Evolutionary conservation across 768 basidiomycete genomes (phyloP).

Genomic region (Lactarius hengduanensis): DNA sequence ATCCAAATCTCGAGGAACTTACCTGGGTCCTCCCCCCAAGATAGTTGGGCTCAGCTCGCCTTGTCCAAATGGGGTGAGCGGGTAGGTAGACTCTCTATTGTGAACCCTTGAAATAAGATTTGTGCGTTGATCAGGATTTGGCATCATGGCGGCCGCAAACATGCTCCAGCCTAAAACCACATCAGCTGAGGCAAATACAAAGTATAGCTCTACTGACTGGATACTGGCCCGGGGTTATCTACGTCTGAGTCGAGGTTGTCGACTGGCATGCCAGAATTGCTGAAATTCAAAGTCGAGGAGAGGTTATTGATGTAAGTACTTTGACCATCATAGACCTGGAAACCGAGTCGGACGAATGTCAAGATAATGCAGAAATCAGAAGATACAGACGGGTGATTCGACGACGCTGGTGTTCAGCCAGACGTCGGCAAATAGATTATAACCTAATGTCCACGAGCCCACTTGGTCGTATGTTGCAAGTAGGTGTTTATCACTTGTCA

Average conservation of each 20-base stretch:
- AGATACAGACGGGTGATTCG: constrained; percentile 26
- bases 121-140: background rate
- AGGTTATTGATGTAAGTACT: constrained; percentile 10
- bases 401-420: constrained; percentile 55
- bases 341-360: background rate
- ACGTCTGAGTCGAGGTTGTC: background rate
- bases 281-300: background rate
- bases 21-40: background rate
- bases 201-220: background rate
- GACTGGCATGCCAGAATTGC: constrained; percentile 17
- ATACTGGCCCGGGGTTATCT: background rate
- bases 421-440: constrained; percentile 63
- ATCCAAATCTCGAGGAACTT: background rate
- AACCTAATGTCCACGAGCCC: constrained; percentile 55
- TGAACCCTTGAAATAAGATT: constrained; percentile 16
- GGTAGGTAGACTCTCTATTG: background rate
- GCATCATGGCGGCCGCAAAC: constrained; percentile 17
- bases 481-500: constrained; percentile 12
- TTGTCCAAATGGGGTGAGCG: no score
- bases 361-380: background rate
- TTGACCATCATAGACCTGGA: constrained; percentile 19
- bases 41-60: no score
- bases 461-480: constrained; percentile 8
- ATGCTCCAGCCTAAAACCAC: constrained; percentile 7
- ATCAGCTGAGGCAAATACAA: background rate